Base-by-base conservation (phyloP, 352 stramenopile species). In the Pythium phragmitis region DNA sequence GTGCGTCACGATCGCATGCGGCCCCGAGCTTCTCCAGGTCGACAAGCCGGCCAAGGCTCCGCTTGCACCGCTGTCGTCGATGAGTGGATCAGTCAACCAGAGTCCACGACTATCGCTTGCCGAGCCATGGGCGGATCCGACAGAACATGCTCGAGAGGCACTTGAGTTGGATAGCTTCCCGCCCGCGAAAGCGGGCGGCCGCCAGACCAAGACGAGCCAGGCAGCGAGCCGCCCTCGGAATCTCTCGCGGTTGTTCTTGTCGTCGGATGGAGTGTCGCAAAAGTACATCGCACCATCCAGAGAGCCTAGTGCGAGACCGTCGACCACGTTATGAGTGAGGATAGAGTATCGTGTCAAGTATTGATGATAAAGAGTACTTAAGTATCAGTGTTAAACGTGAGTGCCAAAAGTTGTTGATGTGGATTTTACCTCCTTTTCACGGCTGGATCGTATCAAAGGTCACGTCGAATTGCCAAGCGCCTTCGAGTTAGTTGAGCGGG, bases 231-330 rank as follows among this genome's bases (percentile, higher is more conserved):
- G 81, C 3, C 76, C 80, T 13, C 88, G 83, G 19, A 74, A 70
- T 1, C 58, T 91, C 16, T 92, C 83, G 28, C 70, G 72, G 19
- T 67, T 91, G 42, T 89, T 82, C 46, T 62, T 92, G 17, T 88
- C 83, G n/a, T 89, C 81, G 2, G 83, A 91, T 58, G 81, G 80
- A 14, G 64, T 92, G 62, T 89, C 80, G 26, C 73, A 92, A 58
- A 85, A 88, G 36, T 91, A 92, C 34, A 83, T 84, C 6, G 55
- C 77, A 23, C 65, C 75, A n/a, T 68, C 76, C 36, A 47, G 47
- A 54, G 70, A 42, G 42, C 42, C 46, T 60, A 57, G 19, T 57
- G 26, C 33, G 45, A 53, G 62, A 63, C 65, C 59, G 13, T 72
- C 71, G 4, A 85, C 71, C 43, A 73, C 57, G 28, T 39, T 65